Percentiles rank a stretch among this genome's conserved stretches.
phyloP scores from a whole-genome alignment of 176 grass and related monocot genomes.

The Puccinellia tenuiflora region DNA sequence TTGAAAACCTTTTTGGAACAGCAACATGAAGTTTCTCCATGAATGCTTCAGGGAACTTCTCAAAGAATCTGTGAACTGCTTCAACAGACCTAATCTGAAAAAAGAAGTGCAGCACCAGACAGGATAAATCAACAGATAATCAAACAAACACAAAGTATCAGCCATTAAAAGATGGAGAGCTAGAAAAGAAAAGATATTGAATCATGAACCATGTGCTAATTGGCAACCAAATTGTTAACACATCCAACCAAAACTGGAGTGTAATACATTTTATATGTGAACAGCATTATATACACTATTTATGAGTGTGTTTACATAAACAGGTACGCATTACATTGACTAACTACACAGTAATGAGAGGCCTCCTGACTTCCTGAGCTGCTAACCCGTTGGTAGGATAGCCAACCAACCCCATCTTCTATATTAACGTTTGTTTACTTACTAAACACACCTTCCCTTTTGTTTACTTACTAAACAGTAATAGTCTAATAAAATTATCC shows the following conservation, averaged over 20 bases:
- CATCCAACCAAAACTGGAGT: not conserved
- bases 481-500: not conserved
- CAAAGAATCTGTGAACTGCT: constrained; percentile 76
- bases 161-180: constrained; percentile 1
- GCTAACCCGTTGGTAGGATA: not conserved
- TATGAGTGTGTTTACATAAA: not conserved
- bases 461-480: not conserved
- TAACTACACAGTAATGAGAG: not conserved
- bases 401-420: not conserved
- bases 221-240: constrained; percentile 2
- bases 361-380: not conserved
- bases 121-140: constrained; percentile 20
- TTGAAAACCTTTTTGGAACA: constrained; percentile 62
- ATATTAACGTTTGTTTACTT: not conserved
- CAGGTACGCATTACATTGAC: not conserved
- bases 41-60: constrained; percentile 90
- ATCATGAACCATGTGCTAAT: not conserved
- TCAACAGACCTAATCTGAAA: constrained; percentile 82
- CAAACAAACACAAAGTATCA: not conserved
- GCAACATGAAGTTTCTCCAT: constrained; percentile 71
- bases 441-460: not conserved
- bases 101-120: not conserved
- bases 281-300: not conserved
- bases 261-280: not conserved
- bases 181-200: not conserved